Conservation (phyloP, 768 basidiomycete genomes). For the Tulasnella sp. region DNA sequence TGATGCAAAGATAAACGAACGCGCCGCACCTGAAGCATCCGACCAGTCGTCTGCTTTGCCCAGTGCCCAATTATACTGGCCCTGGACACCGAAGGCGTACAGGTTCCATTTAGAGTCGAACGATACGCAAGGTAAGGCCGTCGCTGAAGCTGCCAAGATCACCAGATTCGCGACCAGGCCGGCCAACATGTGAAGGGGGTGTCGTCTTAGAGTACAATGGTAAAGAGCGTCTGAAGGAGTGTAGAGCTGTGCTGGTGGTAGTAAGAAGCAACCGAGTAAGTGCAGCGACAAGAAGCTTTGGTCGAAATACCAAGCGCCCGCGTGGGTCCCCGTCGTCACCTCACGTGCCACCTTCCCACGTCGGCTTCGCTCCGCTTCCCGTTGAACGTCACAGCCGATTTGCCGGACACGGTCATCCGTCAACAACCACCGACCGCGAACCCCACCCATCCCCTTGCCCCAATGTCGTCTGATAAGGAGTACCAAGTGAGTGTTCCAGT, state of each 20-base stretch:
- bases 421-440: constrained; percentile 12
- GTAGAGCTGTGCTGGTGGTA: not conserved
- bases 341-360: not conserved
- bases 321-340: constrained; percentile 17
- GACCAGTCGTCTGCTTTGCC: constrained; percentile 73
- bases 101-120: constrained; percentile 85
- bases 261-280: not conserved
- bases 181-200: not conserved
- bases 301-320: not conserved
- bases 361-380: not conserved
- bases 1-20: too few species aligned
- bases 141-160: constrained; percentile 31
- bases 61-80: constrained; percentile 76
- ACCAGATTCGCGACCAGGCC: not conserved
- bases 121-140: constrained; percentile 62
- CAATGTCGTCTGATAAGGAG: not conserved
- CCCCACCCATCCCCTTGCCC: not conserved
- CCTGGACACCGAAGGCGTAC: constrained; percentile 80
- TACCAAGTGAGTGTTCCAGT: not conserved
- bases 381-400: constrained; percentile 6
- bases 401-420: constrained; percentile 8
- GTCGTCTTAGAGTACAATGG: not conserved
- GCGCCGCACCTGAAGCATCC: constrained; percentile 46
- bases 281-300: not conserved
- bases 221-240: constrained; percentile 15